Percentiles rank a stretch among this genome's conserved stretches.
phyloP scores from a whole-genome alignment of 164 flowering plant species.

The Malania oleifera region DNA sequence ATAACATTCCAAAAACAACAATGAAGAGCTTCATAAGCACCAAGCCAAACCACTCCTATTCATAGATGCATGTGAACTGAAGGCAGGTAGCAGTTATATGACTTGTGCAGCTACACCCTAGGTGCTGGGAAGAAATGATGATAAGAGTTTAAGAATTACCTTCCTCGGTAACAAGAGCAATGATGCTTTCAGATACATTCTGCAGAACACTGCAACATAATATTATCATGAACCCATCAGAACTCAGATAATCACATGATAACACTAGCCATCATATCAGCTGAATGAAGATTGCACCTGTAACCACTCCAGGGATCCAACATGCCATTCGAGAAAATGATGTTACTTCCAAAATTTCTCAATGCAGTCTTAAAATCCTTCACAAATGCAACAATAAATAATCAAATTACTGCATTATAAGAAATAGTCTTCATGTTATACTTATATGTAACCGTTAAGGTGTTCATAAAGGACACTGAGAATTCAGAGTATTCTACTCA shows the following conservation, averaged over 20 bases:
- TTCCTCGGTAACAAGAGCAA: slow-evolving; percentile 76
- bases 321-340: slow-evolving; percentile 88
- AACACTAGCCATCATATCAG: not conserved
- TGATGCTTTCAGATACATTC: slow-evolving; percentile 66
- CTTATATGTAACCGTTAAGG: no score
- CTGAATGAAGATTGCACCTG: slow-evolving; percentile 39
- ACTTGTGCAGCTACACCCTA: not conserved
- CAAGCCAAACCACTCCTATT: no score
- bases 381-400: slow-evolving; percentile 13
- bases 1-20: not conserved
- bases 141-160: slow-evolving; percentile 35
- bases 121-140: not conserved
- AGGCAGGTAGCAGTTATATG: not conserved
- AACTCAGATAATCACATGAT: not conserved
- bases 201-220: slow-evolving; percentile 64
- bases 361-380: slow-evolving; percentile 54
- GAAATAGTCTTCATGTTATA: not conserved
- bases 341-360: slow-evolving; percentile 74
- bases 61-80: not conserved
- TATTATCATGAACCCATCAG: slow-evolving; percentile 10
- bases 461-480: no score
- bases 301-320: slow-evolving; percentile 99
- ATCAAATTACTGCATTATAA: not conserved
- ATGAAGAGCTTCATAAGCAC: no score
- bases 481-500: no score